Percentiles rank a stretch among this genome's conserved stretches.
Conservation (phyloP, 2,329 filamentous ascomycete species). For the Ophiostoma perfectum region DNA sequence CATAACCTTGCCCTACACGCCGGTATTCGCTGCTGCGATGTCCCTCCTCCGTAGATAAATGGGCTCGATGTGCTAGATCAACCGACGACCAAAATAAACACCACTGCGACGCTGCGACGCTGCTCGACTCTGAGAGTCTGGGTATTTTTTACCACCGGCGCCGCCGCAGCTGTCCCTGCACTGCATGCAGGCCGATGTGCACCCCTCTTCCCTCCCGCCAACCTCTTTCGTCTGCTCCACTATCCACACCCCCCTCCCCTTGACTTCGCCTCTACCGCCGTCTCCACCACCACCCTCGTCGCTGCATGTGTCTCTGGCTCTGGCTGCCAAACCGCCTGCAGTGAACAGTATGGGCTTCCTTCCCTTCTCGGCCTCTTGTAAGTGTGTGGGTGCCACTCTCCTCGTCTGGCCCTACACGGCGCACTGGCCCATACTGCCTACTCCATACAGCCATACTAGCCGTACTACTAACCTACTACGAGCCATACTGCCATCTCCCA, state of each 20-base stretch:
- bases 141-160: slow-evolving; percentile 15
- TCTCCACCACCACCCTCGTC: neutral
- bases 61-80: no score
- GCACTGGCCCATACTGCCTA: neutral
- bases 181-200: slow-evolving; percentile 8
- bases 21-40: no score
- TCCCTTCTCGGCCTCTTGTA: slow-evolving; percentile 5
- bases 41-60: no score
- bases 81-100: no score
- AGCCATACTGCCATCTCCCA: neutral
- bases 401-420: slow-evolving; percentile 3
- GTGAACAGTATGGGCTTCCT: neutral
- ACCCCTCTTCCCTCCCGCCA: slow-evolving; percentile 6
- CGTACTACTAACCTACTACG: neutral
- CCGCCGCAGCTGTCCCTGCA: neutral
- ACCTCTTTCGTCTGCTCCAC: neutral
- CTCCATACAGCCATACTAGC: neutral
- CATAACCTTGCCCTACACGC: no score
- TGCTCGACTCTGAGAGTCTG: no score
- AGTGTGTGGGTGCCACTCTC: slow-evolving; percentile 3
- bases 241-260: slow-evolving; percentile 18
- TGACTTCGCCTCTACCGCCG: slow-evolving; percentile 19
- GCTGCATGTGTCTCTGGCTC: slow-evolving; percentile 2
- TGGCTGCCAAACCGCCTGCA: no score
- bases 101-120: no score